These are phyloP conservation scores for Ocimum tenuiflorum DNA, from an alignment of 257 asterid genomes.

Conservation along the genomic window DNA sequence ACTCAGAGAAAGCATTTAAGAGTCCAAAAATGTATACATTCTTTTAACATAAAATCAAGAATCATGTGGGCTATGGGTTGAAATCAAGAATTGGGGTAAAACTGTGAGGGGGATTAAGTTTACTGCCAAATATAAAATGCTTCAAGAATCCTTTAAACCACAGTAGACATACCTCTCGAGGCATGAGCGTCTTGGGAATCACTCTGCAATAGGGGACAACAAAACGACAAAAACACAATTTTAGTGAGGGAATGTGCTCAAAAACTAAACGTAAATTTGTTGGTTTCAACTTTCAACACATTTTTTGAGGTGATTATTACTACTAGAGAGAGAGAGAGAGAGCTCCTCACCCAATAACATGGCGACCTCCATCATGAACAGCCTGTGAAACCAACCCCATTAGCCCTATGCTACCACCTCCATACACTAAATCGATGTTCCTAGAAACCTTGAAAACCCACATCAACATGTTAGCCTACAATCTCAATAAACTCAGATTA, in stretches of 20 bases:
- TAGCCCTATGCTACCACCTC: slow-evolving; percentile 97
- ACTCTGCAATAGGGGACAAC: slow-evolving; percentile 70
- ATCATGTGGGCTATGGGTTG: background rate
- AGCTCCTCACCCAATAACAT: slow-evolving; percentile 64
- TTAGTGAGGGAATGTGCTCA: slow-evolving; percentile 23
- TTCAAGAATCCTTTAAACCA: slow-evolving; percentile 26
- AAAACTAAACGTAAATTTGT: background rate
- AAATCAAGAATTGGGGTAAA: too few relatives aligned
- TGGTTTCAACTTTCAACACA: background rate
- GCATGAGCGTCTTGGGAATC: slow-evolving; percentile 99
- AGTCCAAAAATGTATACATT: slow-evolving; percentile 21
- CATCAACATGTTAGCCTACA: slow-evolving; percentile 4
- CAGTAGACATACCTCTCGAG: slow-evolving; percentile 80
- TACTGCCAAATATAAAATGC: slow-evolving; percentile 22
- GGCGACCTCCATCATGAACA: slow-evolving; percentile 91
- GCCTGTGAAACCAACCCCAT: slow-evolving; percentile 95
- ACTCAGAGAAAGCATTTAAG: slow-evolving; percentile 23
- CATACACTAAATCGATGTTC: slow-evolving; percentile 93
- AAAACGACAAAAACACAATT: slow-evolving; percentile 55
- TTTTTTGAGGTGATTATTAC: background rate
- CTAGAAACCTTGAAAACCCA: slow-evolving; percentile 50
- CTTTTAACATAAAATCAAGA: background rate
- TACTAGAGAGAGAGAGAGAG: slow-evolving; percentile 1
- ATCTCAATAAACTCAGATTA: slow-evolving; percentile 3
- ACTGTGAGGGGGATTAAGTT: background rate